A percentile compares a stretch with the other conserved stretches of the same genome.
These are phyloP conservation scores for Erythrophleum fordii DNA, from an alignment of 306 rosid genomes.

Conservation along the genomic window DNA sequence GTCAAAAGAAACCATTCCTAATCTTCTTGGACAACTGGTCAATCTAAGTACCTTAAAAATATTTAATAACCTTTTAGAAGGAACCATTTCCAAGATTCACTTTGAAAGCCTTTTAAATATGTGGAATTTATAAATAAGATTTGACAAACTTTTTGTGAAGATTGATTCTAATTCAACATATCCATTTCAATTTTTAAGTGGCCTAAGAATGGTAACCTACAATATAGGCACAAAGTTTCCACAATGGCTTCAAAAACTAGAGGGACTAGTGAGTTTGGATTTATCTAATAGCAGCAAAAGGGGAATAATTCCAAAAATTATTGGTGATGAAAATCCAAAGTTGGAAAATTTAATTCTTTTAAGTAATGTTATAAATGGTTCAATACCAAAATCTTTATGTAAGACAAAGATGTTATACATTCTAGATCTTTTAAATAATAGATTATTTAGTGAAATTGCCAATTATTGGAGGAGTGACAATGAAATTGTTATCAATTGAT, in stretches of 20 bases:
- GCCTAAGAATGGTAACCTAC: neutral
- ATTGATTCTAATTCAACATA: neutral
- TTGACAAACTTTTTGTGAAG: neutral
- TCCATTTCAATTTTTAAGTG: neutral
- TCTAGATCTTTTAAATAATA: too few relatives aligned
- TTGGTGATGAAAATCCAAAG: neutral
- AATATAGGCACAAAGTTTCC: neutral
- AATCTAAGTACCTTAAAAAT: neutral
- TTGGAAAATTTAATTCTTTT: rapidly evolving
- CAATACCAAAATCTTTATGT: too few relatives aligned
- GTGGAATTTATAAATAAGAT: neutral
- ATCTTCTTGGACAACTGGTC: constrained; percentile 24
- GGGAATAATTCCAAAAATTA: neutral
- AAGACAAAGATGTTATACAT: too few relatives aligned
- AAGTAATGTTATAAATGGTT: neutral
- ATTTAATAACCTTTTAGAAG: constrained; percentile 18
- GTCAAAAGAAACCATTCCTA: constrained; percentile 23
- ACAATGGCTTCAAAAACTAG: neutral
- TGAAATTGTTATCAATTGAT: too few relatives aligned
- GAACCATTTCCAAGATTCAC: constrained; percentile 12
- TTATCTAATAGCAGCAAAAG: too few relatives aligned
- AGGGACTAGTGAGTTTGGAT: neutral
- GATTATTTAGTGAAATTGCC: too few relatives aligned
- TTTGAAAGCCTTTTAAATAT: constrained; percentile 4
- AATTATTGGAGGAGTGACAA: too few relatives aligned